Conservation (phyloP, 2,329 filamentous ascomycete species). For the Talaromyces sp. region DNA sequence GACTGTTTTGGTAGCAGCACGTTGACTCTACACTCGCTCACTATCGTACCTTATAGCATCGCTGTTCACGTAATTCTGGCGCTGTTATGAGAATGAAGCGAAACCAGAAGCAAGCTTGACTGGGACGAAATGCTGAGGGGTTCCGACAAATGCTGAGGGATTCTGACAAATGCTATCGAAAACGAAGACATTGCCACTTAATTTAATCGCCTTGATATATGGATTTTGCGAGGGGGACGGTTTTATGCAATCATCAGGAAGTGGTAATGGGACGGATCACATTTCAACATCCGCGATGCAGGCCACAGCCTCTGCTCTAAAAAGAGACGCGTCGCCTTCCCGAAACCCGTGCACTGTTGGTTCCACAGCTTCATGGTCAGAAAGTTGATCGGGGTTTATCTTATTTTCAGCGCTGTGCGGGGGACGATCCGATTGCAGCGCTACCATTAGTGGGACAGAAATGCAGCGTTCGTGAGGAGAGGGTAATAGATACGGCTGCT, state of each 20-base stretch:
- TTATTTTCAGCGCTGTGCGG: not conserved
- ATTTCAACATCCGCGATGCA: constrained; percentile 22
- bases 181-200: not conserved
- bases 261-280: constrained; percentile 22
- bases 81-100: not conserved
- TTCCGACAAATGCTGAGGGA: not conserved
- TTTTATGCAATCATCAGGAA: constrained; percentile 18
- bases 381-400: not conserved
- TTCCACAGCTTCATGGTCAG: not conserved
- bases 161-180: not conserved
- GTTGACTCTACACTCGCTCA: not conserved
- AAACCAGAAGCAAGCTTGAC: not conserved
- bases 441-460: not conserved
- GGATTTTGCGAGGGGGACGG: constrained; percentile 11
- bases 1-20: not conserved
- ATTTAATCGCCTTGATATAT: constrained; percentile 8
- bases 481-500: not conserved
- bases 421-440: not conserved
- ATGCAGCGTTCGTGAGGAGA: not conserved
- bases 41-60: not conserved
- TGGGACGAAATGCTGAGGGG: not conserved
- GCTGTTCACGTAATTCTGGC: not conserved
- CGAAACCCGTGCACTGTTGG: not conserved
- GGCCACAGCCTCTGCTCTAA: constrained; percentile 6
- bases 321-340: not conserved